Evolutionary conservation across 352 stramenopile genomes (phyloP).

Genomic region (Phytophthora sansomeana): DNA sequence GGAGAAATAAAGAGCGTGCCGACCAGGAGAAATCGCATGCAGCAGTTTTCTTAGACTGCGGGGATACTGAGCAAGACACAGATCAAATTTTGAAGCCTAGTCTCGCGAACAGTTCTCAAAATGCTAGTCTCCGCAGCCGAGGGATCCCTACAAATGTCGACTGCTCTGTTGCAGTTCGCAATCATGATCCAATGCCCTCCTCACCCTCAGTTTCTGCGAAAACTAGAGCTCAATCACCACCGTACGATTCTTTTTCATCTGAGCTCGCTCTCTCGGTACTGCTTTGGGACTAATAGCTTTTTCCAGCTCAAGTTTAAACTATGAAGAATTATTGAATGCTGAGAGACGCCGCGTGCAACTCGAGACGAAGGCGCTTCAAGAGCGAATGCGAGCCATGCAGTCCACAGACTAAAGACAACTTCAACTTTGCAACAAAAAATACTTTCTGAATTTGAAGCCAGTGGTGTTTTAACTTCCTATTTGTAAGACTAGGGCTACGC

Average conservation of each 20-base stretch:
- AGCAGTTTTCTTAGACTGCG: slow-evolving; percentile 34
- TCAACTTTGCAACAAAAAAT: no score
- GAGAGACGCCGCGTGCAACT: slow-evolving; percentile 52
- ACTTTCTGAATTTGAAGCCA: no score
- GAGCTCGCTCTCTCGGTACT: not conserved
- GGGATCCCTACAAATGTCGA: not conserved
- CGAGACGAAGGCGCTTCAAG: slow-evolving; percentile 63
- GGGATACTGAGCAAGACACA: not conserved
- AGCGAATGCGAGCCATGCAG: slow-evolving; percentile 59
- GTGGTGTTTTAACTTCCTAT: no score
- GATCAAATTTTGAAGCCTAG: not conserved
- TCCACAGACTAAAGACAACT: slow-evolving; percentile 11
- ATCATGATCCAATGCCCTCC: not conserved
- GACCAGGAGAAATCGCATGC: slow-evolving; percentile 46
- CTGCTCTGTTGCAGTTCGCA: not conserved
- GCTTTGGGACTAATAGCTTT: not conserved
- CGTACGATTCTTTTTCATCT: slow-evolving; percentile 19
- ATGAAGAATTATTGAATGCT: slow-evolving; percentile 50
- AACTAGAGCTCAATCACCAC: slow-evolving; percentile 15
- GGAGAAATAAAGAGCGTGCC: slow-evolving; percentile 61
- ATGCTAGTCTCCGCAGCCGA: not conserved
- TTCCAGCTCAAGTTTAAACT: slow-evolving; percentile 38
- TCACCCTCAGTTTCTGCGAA: not conserved
- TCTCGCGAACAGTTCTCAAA: not conserved
- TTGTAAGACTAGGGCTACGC: no score